phyloP scores from a whole-genome alignment of 2,329 filamentous ascomycete species.

The Helminthosporium solani region DNA sequence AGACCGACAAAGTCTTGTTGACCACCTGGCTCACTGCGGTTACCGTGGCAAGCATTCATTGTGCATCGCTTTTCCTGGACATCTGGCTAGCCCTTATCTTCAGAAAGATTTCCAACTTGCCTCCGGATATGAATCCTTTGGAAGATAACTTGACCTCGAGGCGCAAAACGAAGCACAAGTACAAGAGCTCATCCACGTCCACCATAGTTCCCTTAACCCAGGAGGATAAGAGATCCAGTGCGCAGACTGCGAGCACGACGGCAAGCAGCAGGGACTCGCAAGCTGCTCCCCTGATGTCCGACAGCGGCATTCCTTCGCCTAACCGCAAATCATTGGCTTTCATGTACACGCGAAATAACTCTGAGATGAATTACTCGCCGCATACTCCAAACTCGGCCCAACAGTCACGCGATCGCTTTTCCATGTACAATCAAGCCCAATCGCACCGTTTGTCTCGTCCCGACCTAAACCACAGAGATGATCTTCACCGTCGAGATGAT shows the following conservation, averaged over 20 bases:
- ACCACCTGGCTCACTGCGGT: conserved; percentile 69
- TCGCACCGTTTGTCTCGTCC: conserved; percentile 41
- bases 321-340: conserved; percentile 66
- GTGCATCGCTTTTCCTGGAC: conserved; percentile 68
- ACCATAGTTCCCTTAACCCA: conserved; percentile 45
- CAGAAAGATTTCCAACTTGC: conserved; percentile 75
- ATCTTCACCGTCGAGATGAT: conserved; percentile 26
- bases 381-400: conserved; percentile 54
- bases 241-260: conserved; percentile 48
- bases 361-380: conserved; percentile 55
- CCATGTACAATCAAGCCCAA: conserved; percentile 44
- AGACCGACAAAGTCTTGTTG: conserved; percentile 62
- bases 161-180: conserved; percentile 64
- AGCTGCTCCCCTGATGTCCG: conserved; percentile 28
- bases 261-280: conserved; percentile 39
- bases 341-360: conserved; percentile 72
- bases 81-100: conserved; percentile 77
- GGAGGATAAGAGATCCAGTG: conserved; percentile 62
- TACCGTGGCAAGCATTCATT: conserved; percentile 65
- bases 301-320: conserved; percentile 33
- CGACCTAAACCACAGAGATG: conserved; percentile 38
- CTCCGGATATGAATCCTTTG: conserved; percentile 93
- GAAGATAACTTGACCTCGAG: conserved; percentile 81
- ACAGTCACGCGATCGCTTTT: conserved; percentile 54
- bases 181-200: conserved; percentile 62